Conservation (phyloP, 2,329 filamentous ascomycete genomes). For the Ophiostoma quercus region DNA sequence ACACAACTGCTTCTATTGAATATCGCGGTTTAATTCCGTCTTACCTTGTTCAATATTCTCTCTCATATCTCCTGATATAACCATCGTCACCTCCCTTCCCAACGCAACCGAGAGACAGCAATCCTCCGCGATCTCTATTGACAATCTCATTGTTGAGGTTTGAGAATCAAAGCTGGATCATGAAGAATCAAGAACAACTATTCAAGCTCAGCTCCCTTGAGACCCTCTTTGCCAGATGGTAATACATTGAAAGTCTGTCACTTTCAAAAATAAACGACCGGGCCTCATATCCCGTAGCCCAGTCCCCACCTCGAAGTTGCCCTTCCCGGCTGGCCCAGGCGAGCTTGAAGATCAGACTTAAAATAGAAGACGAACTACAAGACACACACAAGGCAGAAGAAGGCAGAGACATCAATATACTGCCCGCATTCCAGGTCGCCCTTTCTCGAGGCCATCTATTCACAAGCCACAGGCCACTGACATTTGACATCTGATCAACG, state of each 20-base stretch:
- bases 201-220: not conserved
- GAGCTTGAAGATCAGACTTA: not conserved
- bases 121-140: not conserved
- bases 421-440: not conserved
- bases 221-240: not conserved
- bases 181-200: not conserved
- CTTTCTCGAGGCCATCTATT: not conserved
- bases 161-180: not conserved
- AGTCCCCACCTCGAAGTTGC: not conserved
- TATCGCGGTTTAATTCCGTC: not conserved
- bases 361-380: not conserved
- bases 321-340: not conserved
- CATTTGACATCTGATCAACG: not conserved
- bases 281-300: conserved; percentile 10
- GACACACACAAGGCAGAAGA: not conserved
- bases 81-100: not conserved
- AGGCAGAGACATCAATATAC: not conserved
- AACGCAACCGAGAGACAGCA: not conserved
- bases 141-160: not conserved
- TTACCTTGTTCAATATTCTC: not conserved
- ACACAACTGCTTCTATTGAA: not conserved
- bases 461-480: not conserved
- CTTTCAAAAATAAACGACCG: not conserved
- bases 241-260: not conserved
- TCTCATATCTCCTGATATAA: not conserved